phyloP scores from a whole-genome alignment of 768 basidiomycete genomes.

The Suillus alpinus region DNA sequence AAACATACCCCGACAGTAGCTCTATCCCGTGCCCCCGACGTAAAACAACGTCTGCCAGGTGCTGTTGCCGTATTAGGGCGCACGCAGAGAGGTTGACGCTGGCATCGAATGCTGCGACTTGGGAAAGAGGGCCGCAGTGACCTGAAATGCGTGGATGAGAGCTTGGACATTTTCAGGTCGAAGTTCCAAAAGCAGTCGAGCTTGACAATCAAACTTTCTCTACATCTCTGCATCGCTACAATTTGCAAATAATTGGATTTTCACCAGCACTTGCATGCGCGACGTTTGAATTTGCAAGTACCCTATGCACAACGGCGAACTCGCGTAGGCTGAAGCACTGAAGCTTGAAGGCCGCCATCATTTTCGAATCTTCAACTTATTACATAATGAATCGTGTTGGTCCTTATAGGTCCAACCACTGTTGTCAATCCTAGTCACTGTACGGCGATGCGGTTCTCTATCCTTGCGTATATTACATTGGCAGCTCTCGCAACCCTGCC shows the following conservation, averaged over 20 bases:
- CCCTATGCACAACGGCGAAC: no score
- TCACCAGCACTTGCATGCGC: no score
- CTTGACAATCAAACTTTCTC: not conserved
- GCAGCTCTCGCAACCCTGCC: not conserved
- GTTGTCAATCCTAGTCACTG: not conserved
- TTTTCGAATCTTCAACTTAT: not conserved
- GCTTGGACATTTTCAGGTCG: not conserved
- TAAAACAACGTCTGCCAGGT: not conserved
- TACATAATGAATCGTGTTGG: not conserved
- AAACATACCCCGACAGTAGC: constrained; percentile 33
- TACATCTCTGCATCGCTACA: not conserved
- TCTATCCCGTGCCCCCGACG: constrained; percentile 30
- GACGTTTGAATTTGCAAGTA: no score
- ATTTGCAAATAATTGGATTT: not conserved
- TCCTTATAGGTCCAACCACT: not conserved
- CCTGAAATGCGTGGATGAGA: not conserved
- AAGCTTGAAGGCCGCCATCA: not conserved
- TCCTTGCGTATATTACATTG: not conserved
- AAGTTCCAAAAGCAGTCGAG: not conserved
- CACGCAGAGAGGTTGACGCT: not conserved
- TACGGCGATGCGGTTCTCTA: not conserved
- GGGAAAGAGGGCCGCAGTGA: not conserved
- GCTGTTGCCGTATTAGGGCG: not conserved
- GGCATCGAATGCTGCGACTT: not conserved
- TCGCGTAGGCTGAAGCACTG: no score